Base-by-base conservation (phyloP, 331 rosid genomes). In the Quercus lobata region DNA sequence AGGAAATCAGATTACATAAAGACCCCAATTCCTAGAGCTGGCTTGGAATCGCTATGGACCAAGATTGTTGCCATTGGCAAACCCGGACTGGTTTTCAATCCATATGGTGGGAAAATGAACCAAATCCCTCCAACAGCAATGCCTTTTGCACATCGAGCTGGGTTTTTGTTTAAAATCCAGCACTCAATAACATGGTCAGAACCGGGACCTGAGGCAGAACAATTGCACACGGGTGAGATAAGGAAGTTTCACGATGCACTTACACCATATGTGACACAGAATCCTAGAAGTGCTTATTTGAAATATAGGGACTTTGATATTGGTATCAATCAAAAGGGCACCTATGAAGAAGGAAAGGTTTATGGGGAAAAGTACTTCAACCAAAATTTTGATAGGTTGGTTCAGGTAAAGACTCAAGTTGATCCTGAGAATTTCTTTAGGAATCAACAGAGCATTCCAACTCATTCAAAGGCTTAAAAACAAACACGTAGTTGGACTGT, bases 71-170 rank as follows among this genome's bases (percentile, higher is more conserved):
- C 86, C 11, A 22, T 87, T 21, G 93, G 97, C 4, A 88, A 87
- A 76, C 76, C 76, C 10, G 92, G 81, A 1, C 44, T 94, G 52
- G 90, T 85, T 57, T 90, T 94, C 91, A 94, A 92, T 52, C 97
- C 98, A 1, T 93, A 93, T 57, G 98, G 98, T 8, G 98, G 98
- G 7, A 71, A 60, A 81, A 93, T 93, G 98, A 83, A 65, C 4
- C 76, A 73, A 74, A 61, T 91, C 4, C 4, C 92, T 4, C 81
- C 87, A 2, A 61, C 87, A 22, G 97, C 86, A 2, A 83, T 95
- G 1, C 89, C 98, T 0, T 93, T 93, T 78, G 93, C 98, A 27
- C 97, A 93, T 73, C 81, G 95, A 0, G 84, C 85, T 0, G 98
- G 97, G 69, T 87, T 90, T 74, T 55, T 93, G 41, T 91, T 60